phyloP scores from a whole-genome alignment of 2,329 filamentous ascomycete genomes.

The Pleoardoris graminearum region DNA sequence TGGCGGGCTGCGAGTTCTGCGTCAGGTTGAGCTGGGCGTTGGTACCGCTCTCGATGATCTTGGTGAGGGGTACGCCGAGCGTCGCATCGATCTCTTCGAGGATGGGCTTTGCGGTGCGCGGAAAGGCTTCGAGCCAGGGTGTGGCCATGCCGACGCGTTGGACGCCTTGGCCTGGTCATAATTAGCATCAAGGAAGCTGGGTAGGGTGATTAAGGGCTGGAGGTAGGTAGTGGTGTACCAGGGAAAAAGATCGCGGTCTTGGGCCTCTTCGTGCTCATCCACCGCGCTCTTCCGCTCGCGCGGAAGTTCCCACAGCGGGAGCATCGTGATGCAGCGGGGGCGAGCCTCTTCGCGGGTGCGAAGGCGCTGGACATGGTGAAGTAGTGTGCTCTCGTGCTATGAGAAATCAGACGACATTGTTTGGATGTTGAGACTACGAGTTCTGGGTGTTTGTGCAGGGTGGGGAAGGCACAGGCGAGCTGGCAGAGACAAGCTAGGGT shows the following conservation, averaged over 20 bases:
- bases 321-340: slow-evolving; percentile 21
- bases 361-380: slow-evolving; percentile 23
- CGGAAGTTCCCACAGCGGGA: slow-evolving; percentile 23
- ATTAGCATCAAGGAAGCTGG: slow-evolving; percentile 13
- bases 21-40: slow-evolving; percentile 77
- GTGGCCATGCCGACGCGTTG: slow-evolving; percentile 86
- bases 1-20: slow-evolving; percentile 88
- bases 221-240: slow-evolving; percentile 24
- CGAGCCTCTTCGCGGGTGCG: slow-evolving; percentile 15
- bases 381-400: slow-evolving; percentile 1
- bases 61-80: slow-evolving; percentile 73
- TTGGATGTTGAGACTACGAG: neutral
- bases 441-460: neutral
- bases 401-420: slow-evolving; percentile 4
- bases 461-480: too few relatives aligned
- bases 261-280: slow-evolving; percentile 41
- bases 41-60: slow-evolving; percentile 78
- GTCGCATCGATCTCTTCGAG: slow-evolving; percentile 83
- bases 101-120: slow-evolving; percentile 72
- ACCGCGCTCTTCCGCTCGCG: slow-evolving; percentile 16
- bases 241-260: slow-evolving; percentile 48
- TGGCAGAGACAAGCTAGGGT: too few relatives aligned
- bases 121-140: slow-evolving; percentile 86
- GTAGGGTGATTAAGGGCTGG: neutral
- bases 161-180: slow-evolving; percentile 73